Evolutionary conservation across 345 rosid species (phyloP).

Genomic region (Sisymbrium altissimum): DNA sequence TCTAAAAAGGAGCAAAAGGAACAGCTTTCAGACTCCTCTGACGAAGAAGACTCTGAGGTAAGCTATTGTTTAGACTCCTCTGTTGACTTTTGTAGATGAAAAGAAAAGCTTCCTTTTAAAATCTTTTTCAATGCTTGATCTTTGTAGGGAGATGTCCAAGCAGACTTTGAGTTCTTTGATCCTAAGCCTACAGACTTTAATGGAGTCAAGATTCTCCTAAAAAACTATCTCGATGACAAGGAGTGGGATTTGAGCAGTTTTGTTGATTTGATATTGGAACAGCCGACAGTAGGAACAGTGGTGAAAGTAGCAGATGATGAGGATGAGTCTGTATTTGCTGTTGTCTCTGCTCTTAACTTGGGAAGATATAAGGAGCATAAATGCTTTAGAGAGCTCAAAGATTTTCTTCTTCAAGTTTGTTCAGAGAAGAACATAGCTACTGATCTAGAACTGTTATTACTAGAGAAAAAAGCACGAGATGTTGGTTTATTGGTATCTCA

Average conservation of each 20-base stretch:
- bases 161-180: constrained; percentile 91
- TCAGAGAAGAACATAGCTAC: constrained; percentile 38
- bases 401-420: constrained; percentile 58
- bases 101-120: not conserved
- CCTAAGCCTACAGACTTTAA: constrained; percentile 78
- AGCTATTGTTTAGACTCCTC: not conserved
- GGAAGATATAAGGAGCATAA: constrained; percentile 74
- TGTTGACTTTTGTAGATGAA: not conserved
- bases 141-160: constrained; percentile 70
- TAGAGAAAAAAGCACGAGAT: constrained; percentile 48
- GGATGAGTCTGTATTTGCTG: constrained; percentile 59
- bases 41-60: constrained; percentile 56
- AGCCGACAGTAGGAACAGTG: constrained; percentile 86
- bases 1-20: constrained; percentile 19
- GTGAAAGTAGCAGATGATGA: constrained; percentile 81
- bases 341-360: constrained; percentile 64
- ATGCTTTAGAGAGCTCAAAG: constrained; percentile 57
- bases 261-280: constrained; percentile 77
- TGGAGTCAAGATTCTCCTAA: constrained; percentile 69
- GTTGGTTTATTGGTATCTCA: constrained; percentile 86
- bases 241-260: constrained; percentile 92
- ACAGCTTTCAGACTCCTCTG: constrained; percentile 44
- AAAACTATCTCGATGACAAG: constrained; percentile 60
- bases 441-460: constrained; percentile 46
- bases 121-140: not conserved